Percentiles rank a stretch among this genome's conserved stretches.
These are phyloP conservation scores for Phialemonium atrogriseum DNA, from an alignment of 2,329 filamentous ascomycete species.

Conservation along the genomic window DNA sequence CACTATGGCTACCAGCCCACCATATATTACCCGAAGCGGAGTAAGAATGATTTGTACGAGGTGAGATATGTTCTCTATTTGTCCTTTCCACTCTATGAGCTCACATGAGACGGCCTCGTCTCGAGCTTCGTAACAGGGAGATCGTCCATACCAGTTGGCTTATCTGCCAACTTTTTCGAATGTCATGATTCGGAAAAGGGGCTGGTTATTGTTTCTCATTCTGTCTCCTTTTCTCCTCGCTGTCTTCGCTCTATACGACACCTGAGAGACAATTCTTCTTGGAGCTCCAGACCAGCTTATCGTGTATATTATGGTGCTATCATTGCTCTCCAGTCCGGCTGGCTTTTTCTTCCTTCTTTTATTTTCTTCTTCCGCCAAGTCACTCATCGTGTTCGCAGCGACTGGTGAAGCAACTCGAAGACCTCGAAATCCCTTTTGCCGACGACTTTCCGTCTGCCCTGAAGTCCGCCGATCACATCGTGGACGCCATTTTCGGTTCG, in stretches of 20 bases:
- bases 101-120: too few relatives aligned
- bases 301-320: conserved; percentile 10
- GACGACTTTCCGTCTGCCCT: conserved; percentile 67
- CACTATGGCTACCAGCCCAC: conserved; percentile 87
- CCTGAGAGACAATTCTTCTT: conserved; percentile 4
- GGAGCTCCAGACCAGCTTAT: conserved; percentile 5
- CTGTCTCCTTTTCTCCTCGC: conserved; percentile 1
- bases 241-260: conserved; percentile 8
- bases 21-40: conserved; percentile 88
- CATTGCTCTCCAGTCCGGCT: conserved; percentile 5
- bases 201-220: not conserved
- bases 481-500: conserved; percentile 88
- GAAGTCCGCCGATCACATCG: conserved; percentile 63
- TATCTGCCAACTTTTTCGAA: too few relatives aligned
- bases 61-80: conserved; percentile 31
- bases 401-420: conserved; percentile 73
- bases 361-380: conserved; percentile 7
- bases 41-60: conserved; percentile 84
- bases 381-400: conserved; percentile 46
- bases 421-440: conserved; percentile 75
- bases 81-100: conserved; percentile 1
- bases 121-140: too few relatives aligned
- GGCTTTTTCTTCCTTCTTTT: not conserved
- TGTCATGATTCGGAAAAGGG: too few relatives aligned
- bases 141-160: too few relatives aligned